Evolutionary conservation across 1,284 basidiomycete genomes (phyloP).

Genomic region (Omphalotus olearius): DNA sequence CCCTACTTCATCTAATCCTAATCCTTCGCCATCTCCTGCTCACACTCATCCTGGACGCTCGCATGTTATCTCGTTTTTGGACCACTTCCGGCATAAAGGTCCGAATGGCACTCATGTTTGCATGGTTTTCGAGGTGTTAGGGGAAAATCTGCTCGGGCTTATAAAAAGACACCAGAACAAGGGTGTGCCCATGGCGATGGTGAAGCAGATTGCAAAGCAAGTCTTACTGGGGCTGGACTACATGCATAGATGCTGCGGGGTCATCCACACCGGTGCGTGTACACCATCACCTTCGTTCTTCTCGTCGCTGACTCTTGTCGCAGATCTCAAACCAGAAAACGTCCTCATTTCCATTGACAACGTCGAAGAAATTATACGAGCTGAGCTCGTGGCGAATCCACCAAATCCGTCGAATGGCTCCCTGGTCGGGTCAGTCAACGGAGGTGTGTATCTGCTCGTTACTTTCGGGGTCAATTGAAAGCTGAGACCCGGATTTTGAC

Average conservation of each 20-base stretch:
- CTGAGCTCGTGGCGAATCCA: conserved; percentile 70
- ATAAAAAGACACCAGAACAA: conserved; percentile 96
- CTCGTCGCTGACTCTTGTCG: conserved; percentile 11
- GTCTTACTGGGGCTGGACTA: conserved; percentile 94
- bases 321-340: conserved; percentile 97
- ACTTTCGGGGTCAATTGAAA: too few species aligned
- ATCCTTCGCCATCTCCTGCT: conserved; percentile 63
- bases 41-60: conserved; percentile 71
- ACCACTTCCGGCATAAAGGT: conserved; percentile 95
- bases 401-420: conserved; percentile 22
- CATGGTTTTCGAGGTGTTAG: conserved; percentile 99
- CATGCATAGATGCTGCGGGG: conserved; percentile 94
- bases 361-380: conserved; percentile 89
- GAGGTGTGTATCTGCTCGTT: background rate
- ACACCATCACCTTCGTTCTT: conserved; percentile 16
- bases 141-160: conserved; percentile 95
- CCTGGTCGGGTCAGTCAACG: background rate
- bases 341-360: conserved; percentile 97
- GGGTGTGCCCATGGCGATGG: conserved; percentile 91
- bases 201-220: conserved; percentile 97
- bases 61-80: conserved; percentile 93
- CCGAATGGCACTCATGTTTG: conserved; percentile 98
- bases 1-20: conserved; percentile 44
- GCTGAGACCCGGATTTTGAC: background rate
- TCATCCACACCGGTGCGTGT: conserved; percentile 79